Conservation (phyloP, 164 flowering plant species). For the Euptelea pleiosperma region DNA sequence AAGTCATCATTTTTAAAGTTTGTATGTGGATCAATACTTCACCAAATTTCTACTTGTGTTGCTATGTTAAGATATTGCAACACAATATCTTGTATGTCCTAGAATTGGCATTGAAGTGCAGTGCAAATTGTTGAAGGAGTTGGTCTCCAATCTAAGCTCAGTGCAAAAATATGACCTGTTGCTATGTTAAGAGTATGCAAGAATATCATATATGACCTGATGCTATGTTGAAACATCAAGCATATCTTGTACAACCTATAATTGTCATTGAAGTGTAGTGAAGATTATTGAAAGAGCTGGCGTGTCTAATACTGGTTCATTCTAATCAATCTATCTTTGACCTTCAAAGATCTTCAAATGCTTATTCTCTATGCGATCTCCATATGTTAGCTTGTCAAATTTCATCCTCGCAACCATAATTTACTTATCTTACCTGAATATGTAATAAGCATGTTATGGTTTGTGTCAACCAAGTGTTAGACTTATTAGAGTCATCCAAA, state of each 20-base stretch:
- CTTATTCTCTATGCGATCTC: not conserved
- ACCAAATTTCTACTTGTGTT: conserved; percentile 18
- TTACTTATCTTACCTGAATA: too few relatives aligned
- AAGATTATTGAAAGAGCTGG: not conserved
- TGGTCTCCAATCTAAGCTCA: conserved; percentile 6
- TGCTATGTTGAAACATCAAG: not conserved
- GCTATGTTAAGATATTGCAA: conserved; percentile 21
- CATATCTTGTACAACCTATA: conserved; percentile 1
- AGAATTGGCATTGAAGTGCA: conserved; percentile 10
- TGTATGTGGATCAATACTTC: conserved; percentile 14
- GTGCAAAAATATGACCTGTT: not conserved
- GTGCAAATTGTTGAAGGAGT: conserved; percentile 1
- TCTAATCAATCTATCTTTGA: not conserved
- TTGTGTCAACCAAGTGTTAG: not conserved
- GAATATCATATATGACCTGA: too few relatives aligned
- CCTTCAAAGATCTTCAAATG: conserved; percentile 5
- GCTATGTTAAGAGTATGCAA: too few relatives aligned
- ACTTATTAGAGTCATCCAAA: too few relatives aligned
- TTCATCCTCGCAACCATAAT: not conserved
- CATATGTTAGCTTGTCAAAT: not conserved
- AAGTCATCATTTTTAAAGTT: conserved; percentile 20
- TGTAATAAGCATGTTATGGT: too few relatives aligned
- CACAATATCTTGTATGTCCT: conserved; percentile 13
- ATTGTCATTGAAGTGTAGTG: not conserved
- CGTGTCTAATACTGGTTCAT: not conserved